phyloP scores from a whole-genome alignment of 176 grass and related monocot genomes.

The Poa annua region DNA sequence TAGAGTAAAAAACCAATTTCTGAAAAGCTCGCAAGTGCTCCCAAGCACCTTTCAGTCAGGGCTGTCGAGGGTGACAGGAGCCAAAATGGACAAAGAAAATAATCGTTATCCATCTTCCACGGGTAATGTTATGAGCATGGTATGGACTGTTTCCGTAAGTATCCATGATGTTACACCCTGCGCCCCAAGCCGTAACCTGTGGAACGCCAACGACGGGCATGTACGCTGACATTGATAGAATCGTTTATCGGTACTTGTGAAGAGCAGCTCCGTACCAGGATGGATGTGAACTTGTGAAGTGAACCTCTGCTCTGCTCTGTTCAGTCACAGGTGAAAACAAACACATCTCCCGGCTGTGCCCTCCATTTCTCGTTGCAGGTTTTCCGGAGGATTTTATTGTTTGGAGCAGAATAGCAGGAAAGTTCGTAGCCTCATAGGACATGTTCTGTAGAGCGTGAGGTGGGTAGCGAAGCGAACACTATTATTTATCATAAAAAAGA shows the following conservation, averaged over 20 bases:
- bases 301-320: background rate
- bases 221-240: background rate
- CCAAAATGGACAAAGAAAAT: background rate
- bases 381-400: conserved; percentile 27
- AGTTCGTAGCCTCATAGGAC: too few relatives aligned
- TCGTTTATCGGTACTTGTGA: background rate
- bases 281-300: background rate
- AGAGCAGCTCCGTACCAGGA: background rate
- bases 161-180: background rate
- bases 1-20: background rate
- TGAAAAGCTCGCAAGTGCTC: background rate
- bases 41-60: background rate
- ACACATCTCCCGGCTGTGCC: background rate
- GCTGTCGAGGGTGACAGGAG: background rate
- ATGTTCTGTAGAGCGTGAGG: background rate
- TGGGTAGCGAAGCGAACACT: too few relatives aligned
- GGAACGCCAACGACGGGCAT: background rate
- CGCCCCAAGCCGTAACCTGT: background rate
- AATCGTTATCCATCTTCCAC: conserved; percentile 30
- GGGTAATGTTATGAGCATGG: conserved; percentile 15
- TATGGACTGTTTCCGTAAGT: background rate
- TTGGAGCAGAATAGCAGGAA: background rate
- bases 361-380: conserved; percentile 40
- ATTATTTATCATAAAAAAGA: too few relatives aligned
- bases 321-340: background rate